Base-by-base conservation (phyloP, 108 stramenopile species). In the Pseudonitzschia delicatissima region DNA sequence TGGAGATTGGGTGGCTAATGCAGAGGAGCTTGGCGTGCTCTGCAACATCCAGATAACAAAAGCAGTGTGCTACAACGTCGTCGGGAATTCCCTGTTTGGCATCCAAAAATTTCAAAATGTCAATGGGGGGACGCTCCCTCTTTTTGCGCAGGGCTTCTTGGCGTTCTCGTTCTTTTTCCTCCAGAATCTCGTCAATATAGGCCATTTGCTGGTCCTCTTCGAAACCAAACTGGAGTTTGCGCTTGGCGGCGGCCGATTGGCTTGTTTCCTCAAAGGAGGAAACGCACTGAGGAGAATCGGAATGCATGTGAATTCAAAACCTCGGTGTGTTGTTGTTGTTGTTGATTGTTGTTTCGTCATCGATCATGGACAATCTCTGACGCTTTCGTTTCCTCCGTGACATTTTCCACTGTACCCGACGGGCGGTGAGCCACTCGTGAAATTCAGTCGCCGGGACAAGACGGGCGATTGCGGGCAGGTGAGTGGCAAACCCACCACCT, bases 361-460 rank as follows among this genome's bases (percentile, higher is more conserved):
- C 26, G n/a, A 44, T 44, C 17, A 13, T 18, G 13, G 47, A 48
- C 20, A 18, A 6, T 9, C 83, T 64, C 36, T 85, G 81, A 45
- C 85, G 83, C 52, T 83, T 86, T 49, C 90, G 64, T 33, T 34
- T 55, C 32, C 53, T 8, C 45, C 87, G 76, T 25, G 28, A 28
- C 26, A 91, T 57, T 51, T 51, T 64, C 90, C 90, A 91, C 34
- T 91, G 87, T 48, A 81, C 76, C 60, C 84, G 82, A 18, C 90
- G 73, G 0, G 88, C 82, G 27, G 61, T 67, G 9, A 91, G 63
- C 90, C 90, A 91, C 32, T 81, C 63, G 12, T 55, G 18, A 39
- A 91, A 88, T 31, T 35, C 53, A 3, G 23, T 12, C 2, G 29
- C 53, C 13, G 53, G 31, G 1, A 32, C 2, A 5, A 4, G 53